Base-by-base conservation (phyloP, 108 stramenopile species). In the Poteriospumella lacustris region DNA sequence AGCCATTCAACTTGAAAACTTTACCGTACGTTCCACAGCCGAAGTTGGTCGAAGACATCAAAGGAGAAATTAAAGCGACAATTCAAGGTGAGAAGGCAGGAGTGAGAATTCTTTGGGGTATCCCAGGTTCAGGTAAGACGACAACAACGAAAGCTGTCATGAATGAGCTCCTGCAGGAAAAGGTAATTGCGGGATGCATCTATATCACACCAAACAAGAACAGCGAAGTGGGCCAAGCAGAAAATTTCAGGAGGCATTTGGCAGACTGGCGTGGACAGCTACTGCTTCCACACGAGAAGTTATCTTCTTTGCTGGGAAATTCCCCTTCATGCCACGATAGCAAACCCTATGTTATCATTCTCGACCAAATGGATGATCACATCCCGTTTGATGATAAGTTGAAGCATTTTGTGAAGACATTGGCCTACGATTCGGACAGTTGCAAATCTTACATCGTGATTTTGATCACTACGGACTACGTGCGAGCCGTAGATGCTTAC, bases 141-240 rank as follows among this genome's bases (percentile, higher is more conserved):
- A 52, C 47, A 52, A 52, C 47, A 52, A 52, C 47, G 47, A 52
- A 52, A 52, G 47, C 47, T 52, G 47, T 52, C 47, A 52, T 52
- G 47, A 52, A 52, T 52, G 47, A 52, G 19, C 47, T 52, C 47
- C 9, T 52, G 47, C 15, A 52, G 47, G 47, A 52, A 52, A 52
- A 52, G 47, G 47, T 19, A 52, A 52, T 52, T 19, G 47, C 47
- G 47, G 47, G 47, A 52, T 52, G 47, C 19, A 52, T 52, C 47
- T 9, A 52, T 52, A 52, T 52, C 9, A 52, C 47, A 15, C 47
- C 47, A 15, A 52, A 52, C 47, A 19, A 52, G 47, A 52, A 52
- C 19, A 52, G 47, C 47, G 47, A 52, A 15, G 47, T 52, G 47
- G 47, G 47, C 47, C 47, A 52, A 9, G 47, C 47, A 19, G 47